Evolutionary conservation across 169 alveolate species (phyloP).

Genomic region (Plasmodium gonderi): DNA sequence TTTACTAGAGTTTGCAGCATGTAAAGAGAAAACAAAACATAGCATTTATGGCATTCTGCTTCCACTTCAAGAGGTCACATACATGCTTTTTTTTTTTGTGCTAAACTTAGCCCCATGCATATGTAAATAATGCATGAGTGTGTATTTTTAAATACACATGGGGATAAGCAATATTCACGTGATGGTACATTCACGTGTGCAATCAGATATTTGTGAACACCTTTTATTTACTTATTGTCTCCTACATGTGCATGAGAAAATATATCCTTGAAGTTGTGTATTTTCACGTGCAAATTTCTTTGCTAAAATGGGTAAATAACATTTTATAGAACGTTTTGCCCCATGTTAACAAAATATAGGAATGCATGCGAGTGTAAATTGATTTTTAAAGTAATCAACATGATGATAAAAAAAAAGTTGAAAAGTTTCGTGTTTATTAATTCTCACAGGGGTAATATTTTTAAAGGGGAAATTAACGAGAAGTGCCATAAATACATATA

Average conservation of each 20-base stretch:
- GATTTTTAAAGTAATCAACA: background rate
- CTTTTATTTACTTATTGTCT: background rate
- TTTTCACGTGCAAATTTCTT: background rate
- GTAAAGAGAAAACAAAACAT: background rate
- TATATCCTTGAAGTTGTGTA: background rate
- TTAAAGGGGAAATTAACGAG: background rate
- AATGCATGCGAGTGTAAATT: background rate
- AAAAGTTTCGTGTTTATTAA: background rate
- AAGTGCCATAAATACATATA: background rate
- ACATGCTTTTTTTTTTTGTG: background rate
- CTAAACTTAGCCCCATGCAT: background rate
- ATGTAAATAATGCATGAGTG: background rate
- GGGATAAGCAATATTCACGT: background rate
- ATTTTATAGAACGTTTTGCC: background rate
- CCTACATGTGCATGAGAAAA: background rate
- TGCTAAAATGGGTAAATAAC: background rate
- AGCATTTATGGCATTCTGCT: background rate
- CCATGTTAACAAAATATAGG: background rate
- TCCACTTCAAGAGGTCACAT: background rate
- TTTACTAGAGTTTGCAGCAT: background rate
- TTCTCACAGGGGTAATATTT: background rate
- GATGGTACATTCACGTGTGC: background rate
- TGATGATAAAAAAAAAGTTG: background rate
- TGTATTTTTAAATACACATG: background rate
- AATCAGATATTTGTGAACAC: background rate